A percentile compares a stretch with the other conserved stretches of the same genome.
These are phyloP conservation scores for Colletotrichum eremochloae DNA, from an alignment of 2,329 filamentous ascomycete genomes.

Conservation along the genomic window DNA sequence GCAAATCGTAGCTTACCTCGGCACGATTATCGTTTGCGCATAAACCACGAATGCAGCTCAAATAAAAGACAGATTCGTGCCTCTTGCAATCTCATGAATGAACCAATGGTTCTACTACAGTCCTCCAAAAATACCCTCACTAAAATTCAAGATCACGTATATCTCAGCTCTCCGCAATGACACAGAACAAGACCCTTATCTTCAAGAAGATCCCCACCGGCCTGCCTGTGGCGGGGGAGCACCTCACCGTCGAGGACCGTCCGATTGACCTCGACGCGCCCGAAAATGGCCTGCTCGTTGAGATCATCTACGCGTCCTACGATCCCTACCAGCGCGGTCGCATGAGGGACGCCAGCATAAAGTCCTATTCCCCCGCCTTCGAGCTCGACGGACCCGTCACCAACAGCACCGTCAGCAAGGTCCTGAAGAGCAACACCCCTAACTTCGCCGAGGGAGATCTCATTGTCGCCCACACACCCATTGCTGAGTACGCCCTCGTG, in stretches of 20 bases:
- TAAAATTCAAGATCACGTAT: too few relatives aligned
- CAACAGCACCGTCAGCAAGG: constrained; percentile 74
- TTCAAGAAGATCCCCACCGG: constrained; percentile 78
- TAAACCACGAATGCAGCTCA: neutral
- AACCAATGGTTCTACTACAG: neutral
- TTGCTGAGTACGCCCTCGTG: constrained; percentile 72
- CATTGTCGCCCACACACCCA: constrained; percentile 61
- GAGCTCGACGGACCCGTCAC: constrained; percentile 72
- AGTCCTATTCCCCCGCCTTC: constrained; percentile 78
- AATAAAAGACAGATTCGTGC: too few relatives aligned
- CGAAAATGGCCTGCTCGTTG: constrained; percentile 75
- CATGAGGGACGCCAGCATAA: constrained; percentile 74
- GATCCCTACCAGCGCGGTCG: constrained; percentile 88
- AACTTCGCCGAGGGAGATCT: constrained; percentile 64
- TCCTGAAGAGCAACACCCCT: constrained; percentile 76
- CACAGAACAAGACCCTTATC: constrained; percentile 78
- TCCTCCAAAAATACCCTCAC: too few relatives aligned
- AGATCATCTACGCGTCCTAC: constrained; percentile 80
- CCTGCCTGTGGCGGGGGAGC: constrained; percentile 76
- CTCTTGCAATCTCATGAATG: neutral
- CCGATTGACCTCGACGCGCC: constrained; percentile 75
- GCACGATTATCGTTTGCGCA: neutral
- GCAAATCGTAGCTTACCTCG: neutral
- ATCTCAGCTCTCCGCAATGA: constrained; percentile 53
- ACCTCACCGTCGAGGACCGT: constrained; percentile 77